Evolutionary conservation across 345 rosid genomes (phyloP), one percentile per base, ranked within the genome.

Genomic region (Carallia brachiata): DNA sequence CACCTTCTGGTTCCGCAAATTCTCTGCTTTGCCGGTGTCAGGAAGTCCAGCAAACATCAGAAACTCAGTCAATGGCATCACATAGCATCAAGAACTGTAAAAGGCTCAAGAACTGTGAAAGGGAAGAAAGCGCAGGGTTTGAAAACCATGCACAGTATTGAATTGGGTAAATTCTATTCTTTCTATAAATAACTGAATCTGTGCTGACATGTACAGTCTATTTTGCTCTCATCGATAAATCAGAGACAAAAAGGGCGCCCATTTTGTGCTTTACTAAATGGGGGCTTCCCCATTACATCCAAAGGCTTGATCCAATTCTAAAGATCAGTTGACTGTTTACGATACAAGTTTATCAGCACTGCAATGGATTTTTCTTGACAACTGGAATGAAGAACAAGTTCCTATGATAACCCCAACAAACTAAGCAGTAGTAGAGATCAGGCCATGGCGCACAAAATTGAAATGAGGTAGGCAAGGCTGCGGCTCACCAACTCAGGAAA

Each of bases 131-230:
- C 60, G 15, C 16, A 9, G 23, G 4, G 32, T 55, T 8, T 27
- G 23, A 4, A 19, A 44, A 12, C 8, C 50, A 23, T 27, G 60
- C 15, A 27, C 31, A 23, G 15, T 19, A 4, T 1, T 3, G 2
- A 16, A 13, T 27, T 27, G 28, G 60, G 32, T 7, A 56, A 56
- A 32, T 54, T 36, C 47, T 56, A 56, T 55, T 44, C 34, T 40
- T 63, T 39, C 66, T 72, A 66, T 82, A 69, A 65, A 69, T 69
- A 78, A 55, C 77, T 50, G 74, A 72, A 66, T 67, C 71, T 50
- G 64, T 32, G 70, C 61, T 23, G 15, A 53, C 68, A 82, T 76
- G 65, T 82, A 84, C 88, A 82, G 55, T 70, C 65, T 61, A 78
- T 61, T 44, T 63, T 56, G 82, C 68, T 76, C 83, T 71, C 77